phyloP scores from a whole-genome alignment of 2,329 filamentous ascomycete species.

The Emmonsia crescens region DNA sequence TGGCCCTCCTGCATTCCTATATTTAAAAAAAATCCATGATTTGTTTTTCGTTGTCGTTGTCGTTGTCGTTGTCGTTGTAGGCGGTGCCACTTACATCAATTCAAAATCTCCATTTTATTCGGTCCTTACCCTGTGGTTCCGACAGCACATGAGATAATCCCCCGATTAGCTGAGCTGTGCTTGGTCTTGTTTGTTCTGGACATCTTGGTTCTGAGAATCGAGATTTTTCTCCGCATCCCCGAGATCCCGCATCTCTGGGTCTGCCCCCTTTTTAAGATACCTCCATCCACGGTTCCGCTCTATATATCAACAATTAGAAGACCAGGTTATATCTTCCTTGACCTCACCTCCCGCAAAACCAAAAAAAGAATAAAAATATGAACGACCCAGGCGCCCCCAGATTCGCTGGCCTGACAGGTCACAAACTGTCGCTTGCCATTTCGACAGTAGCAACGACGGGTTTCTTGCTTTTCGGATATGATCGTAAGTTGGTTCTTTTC shows the following conservation, averaged over 20 bases:
- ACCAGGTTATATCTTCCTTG: background rate
- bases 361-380: too few species aligned
- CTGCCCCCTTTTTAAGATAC: background rate
- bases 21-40: too few species aligned
- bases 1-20: too few species aligned
- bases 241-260: background rate
- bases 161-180: background rate
- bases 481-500: conserved; percentile 26
- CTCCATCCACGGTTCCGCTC: background rate
- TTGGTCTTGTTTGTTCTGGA: background rate
- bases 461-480: conserved; percentile 48
- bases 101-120: background rate
- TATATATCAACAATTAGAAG: background rate
- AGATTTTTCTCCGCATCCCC: background rate
- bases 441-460: conserved; percentile 52
- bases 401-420: conserved; percentile 51
- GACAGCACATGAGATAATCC: background rate
- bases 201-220: background rate
- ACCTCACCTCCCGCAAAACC: background rate
- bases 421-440: conserved; percentile 45
- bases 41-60: background rate
- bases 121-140: background rate
- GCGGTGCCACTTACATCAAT: background rate
- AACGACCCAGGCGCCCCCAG: conserved; percentile 24
- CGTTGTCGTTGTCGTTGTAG: background rate